Evolutionary conservation across 257 asterid species (phyloP).

Genomic region (Handroanthus guayacan): DNA sequence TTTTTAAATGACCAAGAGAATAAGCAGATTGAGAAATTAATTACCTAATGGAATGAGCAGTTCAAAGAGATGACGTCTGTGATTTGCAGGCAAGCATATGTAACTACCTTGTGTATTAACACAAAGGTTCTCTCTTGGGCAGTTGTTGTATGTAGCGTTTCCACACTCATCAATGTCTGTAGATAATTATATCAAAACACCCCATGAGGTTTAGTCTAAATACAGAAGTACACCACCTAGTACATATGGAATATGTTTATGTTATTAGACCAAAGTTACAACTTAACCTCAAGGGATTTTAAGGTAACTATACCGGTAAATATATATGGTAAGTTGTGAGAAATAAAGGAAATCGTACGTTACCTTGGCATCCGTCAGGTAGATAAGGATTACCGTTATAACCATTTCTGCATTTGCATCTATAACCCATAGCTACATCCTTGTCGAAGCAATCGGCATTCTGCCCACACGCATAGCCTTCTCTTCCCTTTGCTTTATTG

Average conservation of each 20-base stretch:
- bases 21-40: constrained; percentile 33
- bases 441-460: constrained; percentile 37
- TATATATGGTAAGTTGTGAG: too few relatives aligned
- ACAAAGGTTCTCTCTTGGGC: constrained; percentile 31
- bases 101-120: constrained; percentile 41
- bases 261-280: too few relatives aligned
- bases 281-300: too few relatives aligned
- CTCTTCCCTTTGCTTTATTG: constrained; percentile 1
- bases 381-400: constrained; percentile 51
- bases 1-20: constrained; percentile 26
- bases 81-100: constrained; percentile 37
- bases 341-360: not conserved
- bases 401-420: constrained; percentile 43
- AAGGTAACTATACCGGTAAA: too few relatives aligned
- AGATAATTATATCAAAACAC: too few relatives aligned
- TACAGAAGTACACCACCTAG: too few relatives aligned
- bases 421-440: constrained; percentile 27
- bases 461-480: not conserved
- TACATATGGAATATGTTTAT: too few relatives aligned
- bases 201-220: too few relatives aligned
- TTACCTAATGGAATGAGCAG: constrained; percentile 42
- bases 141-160: constrained; percentile 16
- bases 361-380: constrained; percentile 49
- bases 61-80: not conserved
- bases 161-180: constrained; percentile 45